Evolutionary conservation across 2,329 filamentous ascomycete species (phyloP).

Genomic region (Aspergillus texensis): DNA sequence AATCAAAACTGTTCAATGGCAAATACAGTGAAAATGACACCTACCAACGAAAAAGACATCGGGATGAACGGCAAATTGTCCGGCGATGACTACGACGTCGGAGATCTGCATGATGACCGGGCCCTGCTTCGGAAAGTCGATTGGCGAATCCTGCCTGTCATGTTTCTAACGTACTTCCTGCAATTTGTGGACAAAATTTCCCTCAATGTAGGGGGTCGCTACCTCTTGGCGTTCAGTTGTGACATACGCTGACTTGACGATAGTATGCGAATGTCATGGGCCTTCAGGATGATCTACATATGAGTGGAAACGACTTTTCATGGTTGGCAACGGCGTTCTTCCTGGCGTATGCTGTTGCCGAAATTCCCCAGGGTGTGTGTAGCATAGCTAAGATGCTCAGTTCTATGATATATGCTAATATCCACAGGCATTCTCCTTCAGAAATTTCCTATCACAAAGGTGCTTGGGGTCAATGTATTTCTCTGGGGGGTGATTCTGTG

Average conservation of each 20-base stretch:
- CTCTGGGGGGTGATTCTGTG: slow-evolving; percentile 56
- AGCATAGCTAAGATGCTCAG: neutral
- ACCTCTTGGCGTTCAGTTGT: neutral
- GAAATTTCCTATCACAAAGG: slow-evolving; percentile 62
- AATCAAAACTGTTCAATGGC: neutral
- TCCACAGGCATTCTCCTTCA: slow-evolving; percentile 61
- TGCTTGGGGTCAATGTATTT: slow-evolving; percentile 61
- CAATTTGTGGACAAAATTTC: slow-evolving; percentile 68
- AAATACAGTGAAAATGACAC: neutral
- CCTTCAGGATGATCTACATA: slow-evolving; percentile 56
- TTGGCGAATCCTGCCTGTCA: slow-evolving; percentile 61
- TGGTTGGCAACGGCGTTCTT: slow-evolving; percentile 66
- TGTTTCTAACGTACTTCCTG: slow-evolving; percentile 65
- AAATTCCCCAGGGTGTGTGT: slow-evolving; percentile 60
- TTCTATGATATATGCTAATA: neutral
- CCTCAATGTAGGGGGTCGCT: slow-evolving; percentile 52
- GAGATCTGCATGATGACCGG: slow-evolving; percentile 43
- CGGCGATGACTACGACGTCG: slow-evolving; percentile 27
- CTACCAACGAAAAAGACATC: slow-evolving; percentile 1
- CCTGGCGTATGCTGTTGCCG: slow-evolving; percentile 62
- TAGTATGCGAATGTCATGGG: slow-evolving; percentile 71
- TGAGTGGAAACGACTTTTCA: slow-evolving; percentile 64
- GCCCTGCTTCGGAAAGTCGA: slow-evolving; percentile 60
- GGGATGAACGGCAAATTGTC: slow-evolving; percentile 4
- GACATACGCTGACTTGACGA: neutral